These are phyloP conservation scores for Syzygium malaccense DNA, from an alignment of 441 rosid genomes.

Conservation along the genomic window DNA sequence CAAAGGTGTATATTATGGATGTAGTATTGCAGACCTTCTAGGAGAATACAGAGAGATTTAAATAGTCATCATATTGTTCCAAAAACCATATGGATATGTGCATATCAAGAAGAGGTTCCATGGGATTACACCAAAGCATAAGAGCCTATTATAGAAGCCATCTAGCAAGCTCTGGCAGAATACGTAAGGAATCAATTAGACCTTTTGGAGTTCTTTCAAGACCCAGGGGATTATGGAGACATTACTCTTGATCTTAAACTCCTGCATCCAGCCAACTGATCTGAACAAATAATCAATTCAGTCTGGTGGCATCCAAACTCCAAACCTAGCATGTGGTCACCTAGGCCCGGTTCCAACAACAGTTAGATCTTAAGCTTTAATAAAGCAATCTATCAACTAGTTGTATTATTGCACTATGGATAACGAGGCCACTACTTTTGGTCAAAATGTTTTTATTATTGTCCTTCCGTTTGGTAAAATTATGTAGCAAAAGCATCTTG, in stretches of 20 bases:
- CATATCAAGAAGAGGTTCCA: background rate
- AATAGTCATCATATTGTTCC: background rate
- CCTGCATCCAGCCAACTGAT: rapidly evolving
- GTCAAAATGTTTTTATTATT: background rate
- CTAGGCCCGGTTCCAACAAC: background rate
- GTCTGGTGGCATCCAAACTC: rapidly evolving
- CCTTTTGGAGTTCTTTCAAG: background rate
- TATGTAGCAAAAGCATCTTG: background rate
- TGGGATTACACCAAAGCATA: background rate
- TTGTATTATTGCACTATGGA: background rate
- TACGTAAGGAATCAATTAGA: background rate
- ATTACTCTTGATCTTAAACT: background rate
- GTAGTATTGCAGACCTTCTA: background rate
- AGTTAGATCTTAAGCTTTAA: background rate
- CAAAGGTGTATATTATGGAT: background rate
- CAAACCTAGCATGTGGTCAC: background rate
- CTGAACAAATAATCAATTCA: background rate
- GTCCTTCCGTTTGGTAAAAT: background rate
- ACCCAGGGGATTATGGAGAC: background rate
- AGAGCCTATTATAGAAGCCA: background rate
- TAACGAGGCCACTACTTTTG: background rate
- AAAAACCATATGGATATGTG: background rate
- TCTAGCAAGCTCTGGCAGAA: rapidly evolving
- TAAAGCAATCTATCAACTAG: background rate
- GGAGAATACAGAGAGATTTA: background rate